Base-by-base conservation (phyloP, 148 eudicot species). In the Diospyros lotus region DNA sequence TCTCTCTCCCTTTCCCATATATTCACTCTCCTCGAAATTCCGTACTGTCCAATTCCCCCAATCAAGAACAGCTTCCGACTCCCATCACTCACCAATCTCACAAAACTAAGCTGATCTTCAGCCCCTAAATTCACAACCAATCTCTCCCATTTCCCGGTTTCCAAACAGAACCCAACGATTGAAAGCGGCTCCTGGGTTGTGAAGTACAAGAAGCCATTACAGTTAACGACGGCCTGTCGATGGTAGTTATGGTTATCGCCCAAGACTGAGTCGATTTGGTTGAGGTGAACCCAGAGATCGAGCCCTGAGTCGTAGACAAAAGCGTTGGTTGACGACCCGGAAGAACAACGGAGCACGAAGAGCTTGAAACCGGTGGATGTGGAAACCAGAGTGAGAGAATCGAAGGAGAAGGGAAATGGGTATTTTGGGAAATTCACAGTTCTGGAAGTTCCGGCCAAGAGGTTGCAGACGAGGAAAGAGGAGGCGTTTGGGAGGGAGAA, bases 41-140 rank as follows among this genome's bases (percentile, higher is more conserved):
- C 93, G 75, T 85, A 82, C 10, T 68, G 48, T 17, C 96, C 96
- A 6, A 81, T 81, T 28, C 96, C 91, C 7, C 93, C 91, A 46
- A 91, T 61, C 79, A 91, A 72, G 71, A 69, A 86, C 73, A 89
- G 11, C 58, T 79, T 86, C 7, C 41, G 75, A 9, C 73, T 73
- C 6, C 76, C 90, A 46, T 75, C 76, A 38, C 85, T 80, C 55
- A 77, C 82, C 70, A 91, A 58, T 18, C 96, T 64, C 2, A 58
- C 70, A 75, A 91, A 91, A 2, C 85, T 75, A 9, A 91, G 81
- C 52, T 82, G 28, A 28, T 28, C 28, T 28, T 28, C 87, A 1
- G 15, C 52, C 6, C 6, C 1, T 8, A 48, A 48, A 6, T 42
- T 73, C 1, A 58, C 60, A 4, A 5, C n/a, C 43, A 43, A 66